A percentile compares a stretch with the other conserved stretches of the same genome.
Evolutionary conservation across 805 yeast genomes (phyloP).

Genomic region (Lipomyces yamadae): DNA sequence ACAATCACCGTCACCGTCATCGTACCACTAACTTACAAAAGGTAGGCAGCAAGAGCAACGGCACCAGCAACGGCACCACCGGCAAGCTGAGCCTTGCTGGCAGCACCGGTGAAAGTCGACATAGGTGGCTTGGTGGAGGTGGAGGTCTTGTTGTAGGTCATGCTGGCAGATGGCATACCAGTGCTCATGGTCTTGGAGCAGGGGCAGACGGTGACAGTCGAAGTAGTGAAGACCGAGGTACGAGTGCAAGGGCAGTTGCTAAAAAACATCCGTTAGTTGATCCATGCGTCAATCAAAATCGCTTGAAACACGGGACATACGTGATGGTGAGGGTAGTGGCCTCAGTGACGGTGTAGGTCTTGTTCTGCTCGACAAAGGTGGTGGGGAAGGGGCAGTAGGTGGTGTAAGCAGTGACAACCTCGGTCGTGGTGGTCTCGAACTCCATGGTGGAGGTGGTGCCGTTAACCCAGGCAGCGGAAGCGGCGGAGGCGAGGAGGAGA

Average conservation of each 20-base stretch:
- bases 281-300: not conserved
- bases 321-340: constrained; percentile 85
- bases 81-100: constrained; percentile 42
- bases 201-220: constrained; percentile 45
- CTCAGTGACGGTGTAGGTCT: constrained; percentile 73
- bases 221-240: constrained; percentile 47
- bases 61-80: constrained; percentile 57
- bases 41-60: constrained; percentile 49
- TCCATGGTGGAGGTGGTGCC: constrained; percentile 53
- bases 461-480: constrained; percentile 41
- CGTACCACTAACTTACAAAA: constrained; percentile 32
- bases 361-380: constrained; percentile 63
- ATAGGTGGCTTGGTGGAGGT: constrained; percentile 36
- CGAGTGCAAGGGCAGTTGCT: constrained; percentile 80
- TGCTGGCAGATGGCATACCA: constrained; percentile 35
- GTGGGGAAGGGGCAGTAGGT: constrained; percentile 86
- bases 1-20: not conserved
- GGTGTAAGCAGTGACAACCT: constrained; percentile 71
- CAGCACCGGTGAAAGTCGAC: constrained; percentile 40
- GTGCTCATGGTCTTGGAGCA: constrained; percentile 39
- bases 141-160: constrained; percentile 36
- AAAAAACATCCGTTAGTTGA: not conserved
- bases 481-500: constrained; percentile 35
- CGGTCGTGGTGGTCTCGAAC: constrained; percentile 51
- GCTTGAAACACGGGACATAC: constrained; percentile 14